Conservation (phyloP, 306 rosid species). For the Coriaria nepalensis region DNA sequence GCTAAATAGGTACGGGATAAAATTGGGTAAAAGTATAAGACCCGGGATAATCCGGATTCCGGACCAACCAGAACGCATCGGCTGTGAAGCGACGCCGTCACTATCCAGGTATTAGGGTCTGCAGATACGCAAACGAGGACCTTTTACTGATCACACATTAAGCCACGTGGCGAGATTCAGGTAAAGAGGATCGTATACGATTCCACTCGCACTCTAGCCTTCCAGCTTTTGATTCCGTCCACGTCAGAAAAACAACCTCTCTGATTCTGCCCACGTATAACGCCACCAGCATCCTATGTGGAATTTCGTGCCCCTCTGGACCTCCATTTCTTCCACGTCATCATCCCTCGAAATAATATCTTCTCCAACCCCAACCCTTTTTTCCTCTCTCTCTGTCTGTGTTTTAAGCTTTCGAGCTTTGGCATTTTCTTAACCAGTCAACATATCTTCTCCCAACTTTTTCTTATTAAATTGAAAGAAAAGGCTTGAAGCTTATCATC, state of each 20-base stretch:
- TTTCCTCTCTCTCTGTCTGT: slow-evolving; percentile 1
- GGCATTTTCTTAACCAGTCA: slow-evolving; percentile 28
- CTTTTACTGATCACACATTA: not conserved
- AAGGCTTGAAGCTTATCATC: no score
- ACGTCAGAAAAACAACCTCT: not conserved
- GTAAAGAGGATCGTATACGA: slow-evolving; percentile 20
- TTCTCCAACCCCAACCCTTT: slow-evolving; percentile 17
- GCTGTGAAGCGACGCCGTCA: slow-evolving; percentile 13
- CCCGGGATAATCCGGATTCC: no score
- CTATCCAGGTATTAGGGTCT: not conserved
- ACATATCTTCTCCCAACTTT: not conserved
- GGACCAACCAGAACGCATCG: no score
- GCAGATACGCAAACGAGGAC: not conserved
- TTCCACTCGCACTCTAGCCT: slow-evolving; percentile 11
- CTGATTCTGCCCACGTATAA: slow-evolving; percentile 17
- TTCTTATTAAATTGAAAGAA: no score
- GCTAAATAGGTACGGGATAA: no score
- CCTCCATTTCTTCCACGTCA: slow-evolving; percentile 45
- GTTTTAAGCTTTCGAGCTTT: no score
- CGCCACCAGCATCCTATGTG: slow-evolving; percentile 14
- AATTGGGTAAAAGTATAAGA: no score
- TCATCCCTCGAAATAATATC: slow-evolving; percentile 32
- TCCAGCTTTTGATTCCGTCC: slow-evolving; percentile 39
- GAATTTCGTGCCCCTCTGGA: slow-evolving; percentile 18
- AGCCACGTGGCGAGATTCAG: slow-evolving; percentile 31